A percentile compares a stretch with the other conserved stretches of the same genome.
Conservation (phyloP, 495 filamentous ascomycete genomes). For the Trypethelium eluteriae region DNA sequence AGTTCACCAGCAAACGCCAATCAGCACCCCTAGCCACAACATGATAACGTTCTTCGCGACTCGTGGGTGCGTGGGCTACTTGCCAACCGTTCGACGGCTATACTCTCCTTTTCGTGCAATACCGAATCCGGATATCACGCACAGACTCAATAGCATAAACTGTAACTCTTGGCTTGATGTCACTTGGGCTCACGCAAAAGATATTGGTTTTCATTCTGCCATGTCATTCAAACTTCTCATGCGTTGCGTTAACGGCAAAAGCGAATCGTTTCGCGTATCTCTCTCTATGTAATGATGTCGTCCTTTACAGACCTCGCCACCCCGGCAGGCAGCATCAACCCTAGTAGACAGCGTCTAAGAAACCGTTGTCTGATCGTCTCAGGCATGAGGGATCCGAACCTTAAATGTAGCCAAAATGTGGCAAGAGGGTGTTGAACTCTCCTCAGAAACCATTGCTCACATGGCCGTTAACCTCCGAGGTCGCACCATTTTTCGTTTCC, state of each 20-base stretch:
- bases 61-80: neutral
- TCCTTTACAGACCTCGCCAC: too few relatives aligned
- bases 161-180: too few relatives aligned
- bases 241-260: too few relatives aligned
- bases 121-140: neutral
- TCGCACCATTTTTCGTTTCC: constrained; percentile 12
- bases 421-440: neutral
- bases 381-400: neutral
- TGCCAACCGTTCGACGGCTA: neutral
- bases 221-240: too few relatives aligned
- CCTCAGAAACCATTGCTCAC: constrained; percentile 6
- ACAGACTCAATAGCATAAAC: too few relatives aligned
- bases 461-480: neutral
- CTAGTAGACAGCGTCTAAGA: too few relatives aligned
- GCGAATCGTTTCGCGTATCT: too few relatives aligned
- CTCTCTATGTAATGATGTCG: too few relatives aligned
- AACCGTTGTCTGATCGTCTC: neutral
- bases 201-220: neutral
- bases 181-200: neutral
- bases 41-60: constrained; percentile 5
- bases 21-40: neutral
- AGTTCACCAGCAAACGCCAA: neutral
- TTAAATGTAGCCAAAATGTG: neutral
- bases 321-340: too few relatives aligned
- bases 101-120: neutral